Percentiles rank a stretch among this genome's conserved stretches.
Evolutionary conservation across 1,284 basidiomycete genomes (phyloP).

Genomic region (Melampsora larici-populina): DNA sequence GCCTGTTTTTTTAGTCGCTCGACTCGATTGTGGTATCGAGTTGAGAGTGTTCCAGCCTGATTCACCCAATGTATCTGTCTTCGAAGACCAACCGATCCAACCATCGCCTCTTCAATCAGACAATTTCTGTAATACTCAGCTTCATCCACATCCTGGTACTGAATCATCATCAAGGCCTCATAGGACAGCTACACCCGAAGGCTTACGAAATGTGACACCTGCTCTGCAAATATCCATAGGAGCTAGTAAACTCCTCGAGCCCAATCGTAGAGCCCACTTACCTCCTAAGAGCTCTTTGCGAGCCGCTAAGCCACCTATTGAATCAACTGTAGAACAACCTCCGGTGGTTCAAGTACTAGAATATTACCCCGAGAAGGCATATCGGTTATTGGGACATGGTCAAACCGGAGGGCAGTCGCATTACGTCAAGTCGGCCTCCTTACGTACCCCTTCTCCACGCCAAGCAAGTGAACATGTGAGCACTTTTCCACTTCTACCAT

Average conservation of each 20-base stretch:
- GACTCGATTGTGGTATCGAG: constrained; percentile 2
- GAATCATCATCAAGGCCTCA: background rate
- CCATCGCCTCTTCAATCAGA: background rate
- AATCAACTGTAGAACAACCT: background rate
- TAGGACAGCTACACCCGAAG: background rate
- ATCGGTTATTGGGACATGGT: background rate
- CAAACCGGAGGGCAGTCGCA: background rate
- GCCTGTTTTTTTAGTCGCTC: background rate
- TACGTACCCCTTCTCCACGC: background rate
- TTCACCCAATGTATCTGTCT: background rate
- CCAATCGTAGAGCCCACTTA: background rate
- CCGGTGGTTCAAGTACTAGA: background rate
- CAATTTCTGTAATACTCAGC: background rate
- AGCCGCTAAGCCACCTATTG: background rate
- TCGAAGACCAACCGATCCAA: too few relatives aligned
- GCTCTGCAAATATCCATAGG: background rate
- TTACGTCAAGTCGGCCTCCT: background rate
- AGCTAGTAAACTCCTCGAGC: background rate
- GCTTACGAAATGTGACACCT: background rate
- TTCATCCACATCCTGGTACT: background rate
- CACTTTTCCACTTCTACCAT: too few relatives aligned
- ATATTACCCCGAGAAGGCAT: background rate
- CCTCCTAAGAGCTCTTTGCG: constrained; percentile 5
- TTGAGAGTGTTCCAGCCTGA: background rate
- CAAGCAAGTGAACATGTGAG: constrained; percentile 1